Percentiles rank a stretch among this genome's conserved stretches.
Conservation (phyloP, 495 filamentous ascomycete genomes). For the Podospora bellae-mahoneyi region DNA sequence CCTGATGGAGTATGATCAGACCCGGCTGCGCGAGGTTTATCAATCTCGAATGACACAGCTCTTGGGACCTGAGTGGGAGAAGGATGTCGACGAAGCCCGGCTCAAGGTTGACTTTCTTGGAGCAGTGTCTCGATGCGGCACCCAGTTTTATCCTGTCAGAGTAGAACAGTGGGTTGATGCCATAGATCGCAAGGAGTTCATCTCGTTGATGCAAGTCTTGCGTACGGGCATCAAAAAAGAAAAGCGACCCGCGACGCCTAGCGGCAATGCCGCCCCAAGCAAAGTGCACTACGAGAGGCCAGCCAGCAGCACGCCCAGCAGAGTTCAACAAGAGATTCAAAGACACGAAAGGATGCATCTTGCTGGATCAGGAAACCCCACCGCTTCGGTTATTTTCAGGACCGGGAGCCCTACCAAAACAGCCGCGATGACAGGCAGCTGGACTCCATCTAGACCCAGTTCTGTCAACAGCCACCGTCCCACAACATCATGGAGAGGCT, state of each 20-base stretch:
- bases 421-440: background rate
- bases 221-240: conserved; percentile 29
- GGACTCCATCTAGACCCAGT: background rate
- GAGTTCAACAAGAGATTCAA: background rate
- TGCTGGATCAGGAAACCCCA: background rate
- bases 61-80: conserved; percentile 22
- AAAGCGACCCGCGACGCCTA: background rate
- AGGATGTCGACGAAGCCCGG: conserved; percentile 22
- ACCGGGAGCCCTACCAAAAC: background rate
- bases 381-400: conserved; percentile 3
- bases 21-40: conserved; percentile 33
- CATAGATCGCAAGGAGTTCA: conserved; percentile 27
- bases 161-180: conserved; percentile 34
- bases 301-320: background rate
- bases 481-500: background rate
- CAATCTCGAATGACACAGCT: conserved; percentile 23
- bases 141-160: conserved; percentile 26
- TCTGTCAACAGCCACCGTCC: background rate
- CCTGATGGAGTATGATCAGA: conserved; percentile 39
- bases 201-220: conserved; percentile 28
- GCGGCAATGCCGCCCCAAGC: background rate
- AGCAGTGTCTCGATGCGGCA: conserved; percentile 23
- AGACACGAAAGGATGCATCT: background rate
- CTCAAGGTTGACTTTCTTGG: conserved; percentile 29
- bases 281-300: background rate